These are phyloP conservation scores for Neophaeococcomyces aloes DNA, from an alignment of 2,329 filamentous ascomycete species.

Conservation along the genomic window DNA sequence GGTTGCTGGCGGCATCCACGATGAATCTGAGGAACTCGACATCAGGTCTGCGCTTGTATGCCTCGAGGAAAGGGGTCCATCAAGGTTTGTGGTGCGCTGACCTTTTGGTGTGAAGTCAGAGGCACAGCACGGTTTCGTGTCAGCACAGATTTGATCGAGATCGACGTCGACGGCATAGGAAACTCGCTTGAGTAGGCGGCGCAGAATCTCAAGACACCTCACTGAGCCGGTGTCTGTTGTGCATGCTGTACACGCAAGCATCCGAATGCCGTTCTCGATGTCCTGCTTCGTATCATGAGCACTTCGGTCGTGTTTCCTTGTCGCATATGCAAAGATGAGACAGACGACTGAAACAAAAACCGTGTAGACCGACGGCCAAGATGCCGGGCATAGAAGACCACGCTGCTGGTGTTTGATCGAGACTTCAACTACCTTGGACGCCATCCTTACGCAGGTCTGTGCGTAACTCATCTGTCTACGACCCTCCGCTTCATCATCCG, in stretches of 20 bases:
- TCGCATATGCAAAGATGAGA: conserved; percentile 14
- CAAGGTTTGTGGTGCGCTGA: not conserved
- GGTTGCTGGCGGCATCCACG: not conserved
- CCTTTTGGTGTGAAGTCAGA: not conserved
- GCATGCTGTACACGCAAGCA: conserved; percentile 13
- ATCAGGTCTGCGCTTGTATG: not conserved
- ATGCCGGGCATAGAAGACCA: conserved; percentile 13
- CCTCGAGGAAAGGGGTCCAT: not conserved
- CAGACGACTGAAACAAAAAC: conserved; percentile 14
- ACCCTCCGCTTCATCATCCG: conserved; percentile 9
- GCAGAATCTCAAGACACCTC: conserved; percentile 14
- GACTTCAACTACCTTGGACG: conserved; percentile 10
- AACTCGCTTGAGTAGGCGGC: conserved; percentile 11
- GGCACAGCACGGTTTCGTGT: conserved; percentile 6
- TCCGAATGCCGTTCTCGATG: conserved; percentile 12
- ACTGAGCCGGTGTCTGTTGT: conserved; percentile 13
- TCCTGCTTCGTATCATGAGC: conserved; percentile 9
- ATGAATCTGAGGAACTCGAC: not conserved
- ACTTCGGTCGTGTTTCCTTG: conserved; percentile 11
- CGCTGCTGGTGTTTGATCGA: conserved; percentile 11
- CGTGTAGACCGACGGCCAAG: conserved; percentile 17
- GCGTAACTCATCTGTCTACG: conserved; percentile 11
- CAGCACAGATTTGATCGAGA: conserved; percentile 9
- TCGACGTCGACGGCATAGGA: conserved; percentile 11
- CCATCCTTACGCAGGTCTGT: conserved; percentile 12